Evolutionary conservation across 768 basidiomycete species (phyloP).

Genomic region (Pisolithus marmoratus): DNA sequence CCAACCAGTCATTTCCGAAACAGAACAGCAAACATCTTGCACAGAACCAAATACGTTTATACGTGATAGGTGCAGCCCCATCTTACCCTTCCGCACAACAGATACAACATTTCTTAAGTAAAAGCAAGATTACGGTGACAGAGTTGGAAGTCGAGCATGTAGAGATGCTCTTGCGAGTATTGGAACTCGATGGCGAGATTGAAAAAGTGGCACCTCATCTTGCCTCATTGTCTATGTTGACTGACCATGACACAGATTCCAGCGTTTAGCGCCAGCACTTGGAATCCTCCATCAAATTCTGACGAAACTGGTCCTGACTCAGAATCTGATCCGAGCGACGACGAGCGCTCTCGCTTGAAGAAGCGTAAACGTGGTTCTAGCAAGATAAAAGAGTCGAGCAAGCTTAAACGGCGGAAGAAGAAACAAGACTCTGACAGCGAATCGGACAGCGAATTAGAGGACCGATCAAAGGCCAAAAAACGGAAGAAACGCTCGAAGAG

Average conservation of each 20-base stretch:
- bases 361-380: conserved; percentile 27
- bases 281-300: conserved; percentile 15
- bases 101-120: conserved; percentile 68
- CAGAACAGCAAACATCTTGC: conserved; percentile 36
- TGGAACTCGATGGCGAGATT: conserved; percentile 86
- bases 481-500: conserved; percentile 32
- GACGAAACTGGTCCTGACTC: conserved; percentile 9
- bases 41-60: conserved; percentile 51
- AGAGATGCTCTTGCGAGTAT: conserved; percentile 85
- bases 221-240: neutral
- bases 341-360: conserved; percentile 24
- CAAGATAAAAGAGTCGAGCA: conserved; percentile 22
- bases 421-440: conserved; percentile 16
- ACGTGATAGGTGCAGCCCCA: conserved; percentile 67
- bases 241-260: conserved; percentile 17
- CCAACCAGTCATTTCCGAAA: conserved; percentile 67
- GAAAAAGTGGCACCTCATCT: conserved; percentile 56
- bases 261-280: conserved; percentile 18
- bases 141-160: conserved; percentile 83
- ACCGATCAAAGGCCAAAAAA: conserved; percentile 30
- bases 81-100: conserved; percentile 77
- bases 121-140: conserved; percentile 75
- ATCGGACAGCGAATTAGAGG: too few relatives aligned
- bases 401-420: conserved; percentile 18
- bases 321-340: conserved; percentile 21